phyloP scores from a whole-genome alignment of 306 rosid genomes.

The Rosa multiflora region DNA sequence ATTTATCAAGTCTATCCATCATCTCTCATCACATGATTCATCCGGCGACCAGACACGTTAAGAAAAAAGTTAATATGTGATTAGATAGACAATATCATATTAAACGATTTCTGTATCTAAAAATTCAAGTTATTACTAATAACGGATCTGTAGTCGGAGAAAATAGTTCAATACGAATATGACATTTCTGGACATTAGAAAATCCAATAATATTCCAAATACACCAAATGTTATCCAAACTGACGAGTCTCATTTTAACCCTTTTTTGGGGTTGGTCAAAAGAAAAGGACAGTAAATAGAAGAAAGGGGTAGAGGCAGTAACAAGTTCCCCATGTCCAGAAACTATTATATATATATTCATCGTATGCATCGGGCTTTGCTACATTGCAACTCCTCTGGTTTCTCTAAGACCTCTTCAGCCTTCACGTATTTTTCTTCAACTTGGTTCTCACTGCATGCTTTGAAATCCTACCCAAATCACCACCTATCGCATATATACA shows the following conservation, averaged over 20 bases:
- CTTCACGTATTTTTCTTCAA: constrained; percentile 23
- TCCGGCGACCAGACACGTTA: background rate
- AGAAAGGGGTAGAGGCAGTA: constrained; percentile 9
- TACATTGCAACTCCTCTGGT: constrained; percentile 30
- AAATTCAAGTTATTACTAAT: background rate
- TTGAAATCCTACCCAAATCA: constrained; percentile 34
- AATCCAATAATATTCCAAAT: background rate
- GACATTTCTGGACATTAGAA: background rate
- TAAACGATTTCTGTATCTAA: background rate
- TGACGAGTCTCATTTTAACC: background rate
- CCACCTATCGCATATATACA: background rate
- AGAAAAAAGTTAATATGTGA: background rate
- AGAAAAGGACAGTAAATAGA: background rate
- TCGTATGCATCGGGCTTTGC: constrained; percentile 7
- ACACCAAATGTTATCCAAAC: background rate
- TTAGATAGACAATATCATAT: background rate
- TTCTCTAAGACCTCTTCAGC: background rate
- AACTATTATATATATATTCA: background rate
- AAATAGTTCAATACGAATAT: background rate
- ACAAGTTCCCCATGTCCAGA: constrained; percentile 19
- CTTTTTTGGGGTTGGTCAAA: background rate
- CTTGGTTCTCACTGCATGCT: constrained; percentile 41
- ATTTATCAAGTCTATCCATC: background rate
- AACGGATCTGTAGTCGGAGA: background rate
- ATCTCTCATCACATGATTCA: background rate